These are phyloP conservation scores for Microbotryum violaceum DNA, from an alignment of 1,284 basidiomycete species.

Conservation along the genomic window DNA sequence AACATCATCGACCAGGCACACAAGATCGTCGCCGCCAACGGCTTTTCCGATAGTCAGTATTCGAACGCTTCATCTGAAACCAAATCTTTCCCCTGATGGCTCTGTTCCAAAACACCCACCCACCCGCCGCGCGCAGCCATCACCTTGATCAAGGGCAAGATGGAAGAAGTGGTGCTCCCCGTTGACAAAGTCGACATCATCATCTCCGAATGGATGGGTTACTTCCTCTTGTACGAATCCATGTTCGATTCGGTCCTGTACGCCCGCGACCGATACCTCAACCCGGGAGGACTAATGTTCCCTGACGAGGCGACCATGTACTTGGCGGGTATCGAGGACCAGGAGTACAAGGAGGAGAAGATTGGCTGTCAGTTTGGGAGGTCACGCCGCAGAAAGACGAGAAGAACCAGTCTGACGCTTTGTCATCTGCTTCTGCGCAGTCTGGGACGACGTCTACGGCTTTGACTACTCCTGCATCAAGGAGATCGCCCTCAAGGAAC, in stretches of 20 bases:
- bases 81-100: not conserved
- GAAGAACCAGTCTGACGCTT: not conserved
- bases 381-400: not conserved
- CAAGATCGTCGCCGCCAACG: conserved; percentile 94
- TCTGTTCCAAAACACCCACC: not conserved
- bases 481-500: conserved; percentile 93
- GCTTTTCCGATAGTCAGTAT: conserved; percentile 81
- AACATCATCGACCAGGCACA: conserved; percentile 99
- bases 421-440: conserved; percentile 43
- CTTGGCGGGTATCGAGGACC: conserved; percentile 95
- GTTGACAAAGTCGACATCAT: conserved; percentile 93
- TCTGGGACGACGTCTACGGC: conserved; percentile 99
- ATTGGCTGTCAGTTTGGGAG: conserved; percentile 71
- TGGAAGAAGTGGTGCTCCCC: conserved; percentile 65
- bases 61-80: not conserved
- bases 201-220: conserved; percentile 99
- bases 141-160: conserved; percentile 94
- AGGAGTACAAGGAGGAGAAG: conserved; percentile 99
- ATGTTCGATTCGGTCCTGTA: conserved; percentile 98
- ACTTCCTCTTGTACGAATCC: conserved; percentile 88
- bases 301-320: conserved; percentile 91
- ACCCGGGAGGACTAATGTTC: conserved; percentile 81
- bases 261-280: conserved; percentile 91
- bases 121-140: conserved; percentile 54
- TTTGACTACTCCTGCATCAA: conserved; percentile 99